A percentile compares a stretch with the other conserved stretches of the same genome.
phyloP scores from a whole-genome alignment of 2,329 filamentous ascomycete genomes.

The Didymella exigua region DNA sequence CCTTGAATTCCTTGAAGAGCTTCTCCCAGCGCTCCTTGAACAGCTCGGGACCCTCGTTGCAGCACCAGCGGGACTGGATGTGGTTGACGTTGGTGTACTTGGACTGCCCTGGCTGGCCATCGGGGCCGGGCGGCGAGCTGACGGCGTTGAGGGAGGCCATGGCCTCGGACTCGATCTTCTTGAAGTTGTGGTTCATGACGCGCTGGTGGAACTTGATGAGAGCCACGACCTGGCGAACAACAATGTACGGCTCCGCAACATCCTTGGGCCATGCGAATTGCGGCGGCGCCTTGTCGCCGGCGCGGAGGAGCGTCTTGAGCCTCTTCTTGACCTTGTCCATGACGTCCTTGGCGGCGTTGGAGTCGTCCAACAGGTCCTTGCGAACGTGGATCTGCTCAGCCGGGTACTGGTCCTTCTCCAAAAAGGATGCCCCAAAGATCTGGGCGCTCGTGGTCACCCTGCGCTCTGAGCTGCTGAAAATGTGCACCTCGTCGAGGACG shows the following conservation, averaged over 20 bases:
- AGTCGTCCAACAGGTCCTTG: slow-evolving; percentile 95
- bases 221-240: slow-evolving; percentile 89
- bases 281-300: slow-evolving; percentile 89
- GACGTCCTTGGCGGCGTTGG: slow-evolving; percentile 96
- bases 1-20: slow-evolving; percentile 93
- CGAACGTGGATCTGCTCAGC: slow-evolving; percentile 87
- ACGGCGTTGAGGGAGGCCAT: slow-evolving; percentile 64
- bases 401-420: slow-evolving; percentile 83
- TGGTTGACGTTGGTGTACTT: slow-evolving; percentile 39
- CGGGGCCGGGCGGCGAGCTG: slow-evolving; percentile 30
- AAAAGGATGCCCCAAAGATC: slow-evolving; percentile 90
- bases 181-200: slow-evolving; percentile 94
- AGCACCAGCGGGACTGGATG: slow-evolving; percentile 94
- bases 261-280: slow-evolving; percentile 98
- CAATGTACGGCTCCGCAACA: slow-evolving; percentile 91
- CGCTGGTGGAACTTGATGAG: slow-evolving; percentile 96
- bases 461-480: slow-evolving; percentile 94
- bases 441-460: slow-evolving; percentile 95
- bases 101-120: slow-evolving; percentile 49
- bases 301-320: slow-evolving; percentile 86
- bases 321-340: slow-evolving; percentile 99
- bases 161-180: slow-evolving; percentile 71
- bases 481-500: slow-evolving; percentile 86
- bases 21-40: slow-evolving; percentile 99
- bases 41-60: slow-evolving; percentile 89